Percentiles rank a stretch among this genome's conserved stretches.
phyloP scores from a whole-genome alignment of 192 early-diverging fungal genomes.

The Coemansia aciculifera region DNA sequence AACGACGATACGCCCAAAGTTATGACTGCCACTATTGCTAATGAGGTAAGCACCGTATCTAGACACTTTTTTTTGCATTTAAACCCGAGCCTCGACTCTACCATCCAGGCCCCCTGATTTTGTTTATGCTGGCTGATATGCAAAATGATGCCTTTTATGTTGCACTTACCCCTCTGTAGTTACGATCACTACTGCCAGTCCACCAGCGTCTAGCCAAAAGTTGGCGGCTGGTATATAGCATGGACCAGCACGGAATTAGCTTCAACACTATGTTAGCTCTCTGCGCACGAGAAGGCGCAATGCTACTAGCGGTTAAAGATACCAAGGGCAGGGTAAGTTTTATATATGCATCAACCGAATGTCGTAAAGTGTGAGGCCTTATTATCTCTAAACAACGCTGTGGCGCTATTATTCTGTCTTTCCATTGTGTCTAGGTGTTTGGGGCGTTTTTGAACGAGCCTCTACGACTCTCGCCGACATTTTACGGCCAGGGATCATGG shows the following conservation, averaged over 20 bases:
- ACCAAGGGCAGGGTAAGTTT: constrained; percentile 44
- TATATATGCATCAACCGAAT: too few relatives aligned
- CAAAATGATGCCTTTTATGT: background rate
- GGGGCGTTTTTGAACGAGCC: constrained; percentile 75
- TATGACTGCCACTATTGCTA: constrained; percentile 41
- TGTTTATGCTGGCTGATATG: constrained; percentile 2
- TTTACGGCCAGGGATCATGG: constrained; percentile 85
- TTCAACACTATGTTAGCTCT: constrained; percentile 77
- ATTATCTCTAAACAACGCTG: background rate
- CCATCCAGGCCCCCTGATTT: background rate
- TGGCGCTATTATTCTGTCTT: background rate
- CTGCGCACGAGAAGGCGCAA: constrained; percentile 66
- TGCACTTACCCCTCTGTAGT: constrained; percentile 45
- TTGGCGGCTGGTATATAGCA: constrained; percentile 85
- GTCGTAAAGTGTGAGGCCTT: background rate
- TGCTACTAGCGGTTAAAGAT: constrained; percentile 71
- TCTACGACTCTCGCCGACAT: constrained; percentile 61
- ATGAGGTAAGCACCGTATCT: constrained; percentile 9
- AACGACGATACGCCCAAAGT: constrained; percentile 43
- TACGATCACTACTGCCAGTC: constrained; percentile 77
- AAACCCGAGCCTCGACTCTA: background rate
- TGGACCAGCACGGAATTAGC: constrained; percentile 93
- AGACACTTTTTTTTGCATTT: background rate
- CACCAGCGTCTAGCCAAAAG: constrained; percentile 70
- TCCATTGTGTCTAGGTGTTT: constrained; percentile 62